These are phyloP conservation scores for Hypoxylon sp. DNA, from an alignment of 2,329 filamentous ascomycete genomes.

Conservation along the genomic window DNA sequence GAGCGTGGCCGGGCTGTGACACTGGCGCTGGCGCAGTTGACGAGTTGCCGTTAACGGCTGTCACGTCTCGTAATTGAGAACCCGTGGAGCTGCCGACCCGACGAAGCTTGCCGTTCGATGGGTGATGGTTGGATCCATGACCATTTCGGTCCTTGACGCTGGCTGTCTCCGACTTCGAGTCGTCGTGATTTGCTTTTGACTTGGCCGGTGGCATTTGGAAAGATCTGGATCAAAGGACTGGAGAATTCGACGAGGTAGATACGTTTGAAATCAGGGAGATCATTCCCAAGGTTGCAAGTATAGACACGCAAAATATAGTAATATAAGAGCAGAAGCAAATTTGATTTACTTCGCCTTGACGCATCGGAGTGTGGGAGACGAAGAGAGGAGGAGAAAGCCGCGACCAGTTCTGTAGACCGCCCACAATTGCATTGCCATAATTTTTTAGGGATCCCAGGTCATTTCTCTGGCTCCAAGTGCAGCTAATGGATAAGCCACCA, in stretches of 20 bases:
- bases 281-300: conserved; percentile 42
- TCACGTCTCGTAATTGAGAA: conserved; percentile 60
- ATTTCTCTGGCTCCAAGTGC: conserved; percentile 28
- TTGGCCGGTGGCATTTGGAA: conserved; percentile 50
- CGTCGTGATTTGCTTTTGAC: conserved; percentile 52
- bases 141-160: conserved; percentile 52
- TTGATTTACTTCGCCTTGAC: conserved; percentile 25
- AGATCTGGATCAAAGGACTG: conserved; percentile 46
- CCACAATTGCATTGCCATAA: conserved; percentile 34
- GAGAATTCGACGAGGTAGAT: conserved; percentile 26
- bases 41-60: conserved; percentile 53
- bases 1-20: conserved; percentile 44
- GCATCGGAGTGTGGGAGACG: conserved; percentile 36
- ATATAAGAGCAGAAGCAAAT: conserved; percentile 17
- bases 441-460: conserved; percentile 40
- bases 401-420: conserved; percentile 38
- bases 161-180: conserved; percentile 53
- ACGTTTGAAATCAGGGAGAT: conserved; percentile 33
- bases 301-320: conserved; percentile 9
- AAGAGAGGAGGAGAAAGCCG: conserved; percentile 20
- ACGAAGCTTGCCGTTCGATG: conserved; percentile 66
- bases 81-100: conserved; percentile 66
- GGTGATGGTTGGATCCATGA: conserved; percentile 48
- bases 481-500: conserved; percentile 37
- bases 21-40: conserved; percentile 36